Evolutionary conservation across 345 rosid genomes (phyloP).

Genomic region (Mercurialis annua): DNA sequence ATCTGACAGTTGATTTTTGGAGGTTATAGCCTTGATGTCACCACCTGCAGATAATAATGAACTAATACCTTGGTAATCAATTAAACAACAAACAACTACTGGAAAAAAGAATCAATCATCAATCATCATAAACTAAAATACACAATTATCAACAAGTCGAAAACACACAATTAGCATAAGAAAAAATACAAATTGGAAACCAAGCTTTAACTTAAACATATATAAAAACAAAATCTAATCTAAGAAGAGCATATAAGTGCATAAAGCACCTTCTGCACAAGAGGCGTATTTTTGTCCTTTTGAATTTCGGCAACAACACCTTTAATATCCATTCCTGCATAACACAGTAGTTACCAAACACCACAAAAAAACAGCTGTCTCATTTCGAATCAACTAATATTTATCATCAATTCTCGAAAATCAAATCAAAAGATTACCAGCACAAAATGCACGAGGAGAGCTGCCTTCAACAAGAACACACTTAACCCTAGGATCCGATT

Average conservation of each 20-base stretch:
- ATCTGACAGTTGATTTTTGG: conserved; percentile 62
- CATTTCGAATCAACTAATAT: neutral
- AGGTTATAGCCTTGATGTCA: conserved; percentile 80
- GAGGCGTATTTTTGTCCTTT: conserved; percentile 66
- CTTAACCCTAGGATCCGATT: conserved; percentile 64
- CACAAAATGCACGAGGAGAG: conserved; percentile 77
- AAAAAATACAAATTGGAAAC: neutral
- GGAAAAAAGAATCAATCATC: too few relatives aligned
- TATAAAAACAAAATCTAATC: neutral
- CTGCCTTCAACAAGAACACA: conserved; percentile 80
- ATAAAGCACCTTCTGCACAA: conserved; percentile 66
- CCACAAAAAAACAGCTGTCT: neutral
- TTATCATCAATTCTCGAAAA: neutral
- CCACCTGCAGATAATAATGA: conserved; percentile 82
- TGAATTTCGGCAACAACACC: conserved; percentile 79
- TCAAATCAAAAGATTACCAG: conserved; percentile 40
- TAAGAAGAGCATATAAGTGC: conserved; percentile 19
- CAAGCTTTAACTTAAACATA: too few relatives aligned
- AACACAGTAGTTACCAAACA: conserved; percentile 23
- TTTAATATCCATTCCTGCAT: conserved; percentile 93
- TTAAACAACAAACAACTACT: too few relatives aligned
- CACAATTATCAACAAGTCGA: conserved; percentile 11
- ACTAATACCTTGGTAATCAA: conserved; percentile 42
- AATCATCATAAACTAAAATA: too few relatives aligned
- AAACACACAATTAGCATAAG: neutral